Evolutionary conservation across 768 basidiomycete genomes (phyloP), one percentile per base, ranked within the genome.

Genomic region (Amanita exitialis): DNA sequence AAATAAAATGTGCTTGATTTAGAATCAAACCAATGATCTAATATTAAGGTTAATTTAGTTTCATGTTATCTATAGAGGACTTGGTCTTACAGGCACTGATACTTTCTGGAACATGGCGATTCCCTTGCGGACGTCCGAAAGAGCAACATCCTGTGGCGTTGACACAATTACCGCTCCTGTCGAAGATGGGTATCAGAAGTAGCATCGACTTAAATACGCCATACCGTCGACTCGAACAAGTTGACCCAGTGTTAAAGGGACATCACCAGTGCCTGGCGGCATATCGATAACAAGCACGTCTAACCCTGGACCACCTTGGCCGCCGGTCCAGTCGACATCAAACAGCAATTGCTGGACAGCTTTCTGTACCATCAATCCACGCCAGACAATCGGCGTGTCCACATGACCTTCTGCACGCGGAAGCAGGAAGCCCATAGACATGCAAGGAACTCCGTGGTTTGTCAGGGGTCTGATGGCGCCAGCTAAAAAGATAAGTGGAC

Each of bases 281-380:
- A 96, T 91, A 63, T 99, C 95, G 21, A 97, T 70, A 6, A 97
- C 87, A 13, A 99, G 74, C 0, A 92, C 73, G 59, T 99, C 95
- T 27, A 97, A 67, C 3, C 78, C 79, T 0, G 64, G 68, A 4
- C 69, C 69, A 1, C 70, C 70, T 9, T 59, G 63, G 5, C 65
- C 64, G 13, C 69, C 62, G 7, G 61, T 62, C 94, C 95, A 97
- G 63, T 97, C 94, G 4, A 96, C 91, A 57, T 97, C 92, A 59
- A 99, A 97, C 1, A 97, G 75, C 0, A 98, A 74, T 62, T 97
- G 94, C 63, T 97, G 94, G 0, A 94, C 91, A 21, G 94, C 93
- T 62, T 97, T 97, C 68, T 95, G 93, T 1, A 97, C 95, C 95
- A 97, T 98, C 18, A 96, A 76, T 2, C 95, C 95, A 21, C 95